Conservation (phyloP, 2,329 filamentous ascomycete genomes). For the Thelonectria blattea region DNA sequence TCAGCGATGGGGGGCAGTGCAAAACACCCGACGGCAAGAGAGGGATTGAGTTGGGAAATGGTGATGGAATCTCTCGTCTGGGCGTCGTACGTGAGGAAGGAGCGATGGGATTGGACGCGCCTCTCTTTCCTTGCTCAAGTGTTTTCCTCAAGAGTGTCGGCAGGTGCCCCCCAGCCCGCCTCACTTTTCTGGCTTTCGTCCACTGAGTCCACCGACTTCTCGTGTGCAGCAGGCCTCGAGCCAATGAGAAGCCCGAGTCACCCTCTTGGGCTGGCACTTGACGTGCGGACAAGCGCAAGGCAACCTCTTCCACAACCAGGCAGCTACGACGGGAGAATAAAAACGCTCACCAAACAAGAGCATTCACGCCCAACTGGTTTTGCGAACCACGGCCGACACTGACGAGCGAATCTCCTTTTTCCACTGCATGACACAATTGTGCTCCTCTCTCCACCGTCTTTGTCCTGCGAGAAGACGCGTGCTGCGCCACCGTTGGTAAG, state of each 20-base stretch:
- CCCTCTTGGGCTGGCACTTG: background rate
- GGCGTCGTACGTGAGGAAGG: conserved; percentile 5
- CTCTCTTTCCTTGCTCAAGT: no score
- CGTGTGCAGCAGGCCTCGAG: background rate
- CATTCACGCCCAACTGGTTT: background rate
- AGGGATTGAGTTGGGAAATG: background rate
- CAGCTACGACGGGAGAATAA: conserved; percentile 10
- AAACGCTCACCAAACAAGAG: conserved; percentile 9
- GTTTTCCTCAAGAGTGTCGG: background rate
- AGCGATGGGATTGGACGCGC: background rate
- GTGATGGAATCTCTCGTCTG: conserved; percentile 6
- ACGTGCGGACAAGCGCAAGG: conserved; percentile 4
- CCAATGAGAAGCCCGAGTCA: conserved; percentile 16
- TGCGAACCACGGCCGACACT: conserved; percentile 15
- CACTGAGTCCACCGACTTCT: background rate
- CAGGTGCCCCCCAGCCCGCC: conserved; percentile 13
- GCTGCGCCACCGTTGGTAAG: background rate
- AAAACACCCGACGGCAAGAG: background rate
- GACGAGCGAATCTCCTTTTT: background rate
- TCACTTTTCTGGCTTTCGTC: conserved; percentile 8
- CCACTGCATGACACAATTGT: background rate
- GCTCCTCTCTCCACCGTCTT: background rate
- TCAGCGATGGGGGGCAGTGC: conserved; percentile 3
- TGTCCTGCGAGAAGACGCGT: background rate
- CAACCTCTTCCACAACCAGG: conserved; percentile 5